A percentile compares a stretch with the other conserved stretches of the same genome.
Conservation (phyloP, 129 eudicot species). For the Chrysanthemum makinoi region DNA sequence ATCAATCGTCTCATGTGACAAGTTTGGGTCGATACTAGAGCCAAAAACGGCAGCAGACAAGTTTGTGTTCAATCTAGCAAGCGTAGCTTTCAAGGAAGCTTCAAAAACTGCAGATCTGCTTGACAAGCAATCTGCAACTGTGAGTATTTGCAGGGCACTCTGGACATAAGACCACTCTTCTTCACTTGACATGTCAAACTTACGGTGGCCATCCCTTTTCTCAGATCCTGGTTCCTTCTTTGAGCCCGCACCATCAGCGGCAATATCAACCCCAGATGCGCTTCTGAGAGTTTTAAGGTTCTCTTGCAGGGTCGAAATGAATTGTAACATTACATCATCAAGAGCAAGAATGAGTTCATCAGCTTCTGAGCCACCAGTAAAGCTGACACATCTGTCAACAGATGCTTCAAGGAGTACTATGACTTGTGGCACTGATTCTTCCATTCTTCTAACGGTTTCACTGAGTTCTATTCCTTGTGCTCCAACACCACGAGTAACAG, state of each 20-base stretch:
- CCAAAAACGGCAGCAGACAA: conserved; percentile 74
- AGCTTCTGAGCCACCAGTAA: conserved; percentile 97
- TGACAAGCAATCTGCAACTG: conserved; percentile 86
- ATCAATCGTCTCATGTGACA: conserved; percentile 43
- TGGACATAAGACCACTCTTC: conserved; percentile 99
- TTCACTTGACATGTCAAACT: conserved; percentile 79
- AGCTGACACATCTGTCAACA: conserved; percentile 90
- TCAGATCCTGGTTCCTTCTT: conserved; percentile 67
- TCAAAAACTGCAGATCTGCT: conserved; percentile 96
- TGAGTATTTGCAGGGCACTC: conserved; percentile 91
- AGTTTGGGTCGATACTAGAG: conserved; percentile 66
- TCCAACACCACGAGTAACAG: conserved; percentile 81
- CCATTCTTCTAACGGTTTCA: conserved; percentile 99
- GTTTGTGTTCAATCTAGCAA: conserved; percentile 88
- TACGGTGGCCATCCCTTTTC: conserved; percentile 65
- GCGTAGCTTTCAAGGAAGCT: conserved; percentile 94
- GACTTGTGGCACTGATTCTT: conserved; percentile 97
- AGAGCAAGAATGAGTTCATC: conserved; percentile 89
- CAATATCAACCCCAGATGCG: conserved; percentile 77
- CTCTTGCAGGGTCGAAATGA: conserved; percentile 80
- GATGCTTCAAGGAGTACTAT: conserved; percentile 94
- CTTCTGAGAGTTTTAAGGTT: conserved; percentile 76
- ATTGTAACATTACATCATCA: conserved; percentile 88
- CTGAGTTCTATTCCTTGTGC: conserved; percentile 95
- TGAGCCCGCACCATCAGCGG: conserved; percentile 38